These are phyloP conservation scores for Gentiana macrophylla DNA, from an alignment of 257 asterid species.

Conservation along the genomic window DNA sequence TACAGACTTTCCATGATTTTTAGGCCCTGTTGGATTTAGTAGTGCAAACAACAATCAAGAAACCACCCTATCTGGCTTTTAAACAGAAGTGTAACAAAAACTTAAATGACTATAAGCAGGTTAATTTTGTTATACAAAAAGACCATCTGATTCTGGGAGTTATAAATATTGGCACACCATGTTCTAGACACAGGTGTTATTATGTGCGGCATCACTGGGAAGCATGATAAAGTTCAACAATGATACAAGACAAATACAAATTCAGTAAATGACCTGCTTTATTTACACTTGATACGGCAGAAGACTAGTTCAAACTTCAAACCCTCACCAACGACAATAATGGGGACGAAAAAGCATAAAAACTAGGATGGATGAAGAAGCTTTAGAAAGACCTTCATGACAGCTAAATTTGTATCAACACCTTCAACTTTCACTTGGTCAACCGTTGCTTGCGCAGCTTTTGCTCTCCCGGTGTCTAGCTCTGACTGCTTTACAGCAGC, in stretches of 20 bases:
- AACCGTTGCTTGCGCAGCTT: slow-evolving; percentile 89
- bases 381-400: slow-evolving; percentile 51
- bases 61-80: neutral
- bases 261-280: too few species aligned
- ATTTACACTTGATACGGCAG: neutral
- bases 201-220: too few species aligned
- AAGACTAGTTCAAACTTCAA: neutral
- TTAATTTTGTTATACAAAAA: too few species aligned
- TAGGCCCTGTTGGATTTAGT: neutral
- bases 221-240: too few species aligned
- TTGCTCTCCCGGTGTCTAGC: slow-evolving; percentile 69
- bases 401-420: slow-evolving; percentile 75
- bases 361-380: neutral
- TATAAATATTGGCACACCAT: too few species aligned
- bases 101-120: too few species aligned
- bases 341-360: slow-evolving; percentile 7
- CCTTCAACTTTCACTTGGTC: slow-evolving; percentile 95
- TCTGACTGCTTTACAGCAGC: slow-evolving; percentile 61
- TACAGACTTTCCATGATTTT: neutral
- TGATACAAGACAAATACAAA: too few species aligned
- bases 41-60: neutral
- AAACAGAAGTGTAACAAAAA: neutral
- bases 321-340: slow-evolving; percentile 4
- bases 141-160: too few species aligned
- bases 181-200: too few species aligned